Evolutionary conservation across 306 rosid genomes (phyloP).

Genomic region (Lathyrus tuberosus): DNA sequence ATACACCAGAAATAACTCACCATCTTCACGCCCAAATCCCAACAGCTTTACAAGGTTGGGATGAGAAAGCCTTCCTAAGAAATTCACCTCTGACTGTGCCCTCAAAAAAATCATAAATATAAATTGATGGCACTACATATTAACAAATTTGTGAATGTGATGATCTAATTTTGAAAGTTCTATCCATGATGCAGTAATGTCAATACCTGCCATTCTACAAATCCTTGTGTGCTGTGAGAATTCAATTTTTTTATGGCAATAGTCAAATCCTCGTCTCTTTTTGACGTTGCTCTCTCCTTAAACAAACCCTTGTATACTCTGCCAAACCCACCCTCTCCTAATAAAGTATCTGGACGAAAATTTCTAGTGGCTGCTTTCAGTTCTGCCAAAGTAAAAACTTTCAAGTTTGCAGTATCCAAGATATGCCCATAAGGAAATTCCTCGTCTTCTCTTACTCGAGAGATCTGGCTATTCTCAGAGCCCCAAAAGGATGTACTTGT

Average conservation of each 20-base stretch:
- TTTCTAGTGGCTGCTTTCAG: constrained; percentile 69
- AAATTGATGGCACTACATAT: constrained; percentile 8
- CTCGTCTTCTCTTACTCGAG: constrained; percentile 62
- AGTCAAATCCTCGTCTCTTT: constrained; percentile 46
- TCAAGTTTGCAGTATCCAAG: constrained; percentile 65
- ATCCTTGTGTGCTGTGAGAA: constrained; percentile 73
- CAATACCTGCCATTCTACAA: constrained; percentile 84
- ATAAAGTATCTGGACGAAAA: constrained; percentile 59
- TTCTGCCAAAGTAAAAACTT: constrained; percentile 63
- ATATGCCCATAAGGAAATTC: constrained; percentile 69
- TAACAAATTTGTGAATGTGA: constrained; percentile 11
- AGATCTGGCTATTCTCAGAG: constrained; percentile 60
- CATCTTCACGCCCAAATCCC: constrained; percentile 69
- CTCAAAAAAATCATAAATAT: constrained; percentile 1
- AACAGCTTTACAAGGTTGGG: constrained; percentile 82
- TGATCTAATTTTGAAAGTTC: not conserved
- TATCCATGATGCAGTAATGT: not conserved
- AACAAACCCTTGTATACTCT: constrained; percentile 83
- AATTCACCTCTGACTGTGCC: constrained; percentile 84
- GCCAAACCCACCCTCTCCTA: constrained; percentile 96
- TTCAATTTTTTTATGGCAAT: constrained; percentile 80
- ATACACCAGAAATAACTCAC: constrained; percentile 62
- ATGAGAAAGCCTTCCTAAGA: constrained; percentile 91
- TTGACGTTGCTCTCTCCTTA: constrained; percentile 48
- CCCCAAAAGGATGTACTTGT: constrained; percentile 55